Conservation (phyloP, 345 rosid genomes). For the Syzygium oleosum region DNA sequence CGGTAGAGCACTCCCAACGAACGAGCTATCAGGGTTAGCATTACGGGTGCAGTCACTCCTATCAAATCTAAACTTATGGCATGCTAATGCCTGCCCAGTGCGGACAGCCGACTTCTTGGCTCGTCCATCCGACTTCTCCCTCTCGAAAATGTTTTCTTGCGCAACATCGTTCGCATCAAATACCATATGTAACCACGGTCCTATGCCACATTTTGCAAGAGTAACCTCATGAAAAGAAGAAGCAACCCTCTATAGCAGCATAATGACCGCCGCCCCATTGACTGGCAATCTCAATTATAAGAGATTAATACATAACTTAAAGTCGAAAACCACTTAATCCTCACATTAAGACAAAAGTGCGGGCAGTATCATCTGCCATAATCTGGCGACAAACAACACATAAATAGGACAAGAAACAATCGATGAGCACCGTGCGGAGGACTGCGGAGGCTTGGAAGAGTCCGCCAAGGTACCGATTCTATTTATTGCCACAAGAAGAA, state of each 20-base stretch:
- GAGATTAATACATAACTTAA: background rate
- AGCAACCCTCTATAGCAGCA: background rate
- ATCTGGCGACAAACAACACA: background rate
- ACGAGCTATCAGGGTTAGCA: background rate
- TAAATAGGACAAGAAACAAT: background rate
- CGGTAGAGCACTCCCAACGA: background rate
- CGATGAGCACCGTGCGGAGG: background rate
- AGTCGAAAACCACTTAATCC: background rate
- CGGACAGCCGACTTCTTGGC: background rate
- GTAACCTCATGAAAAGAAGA: background rate
- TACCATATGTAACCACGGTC: background rate
- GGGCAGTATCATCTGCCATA: background rate
- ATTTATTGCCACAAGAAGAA: background rate
- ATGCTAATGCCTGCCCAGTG: background rate
- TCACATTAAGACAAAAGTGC: background rate
- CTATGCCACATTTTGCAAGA: too few species aligned
- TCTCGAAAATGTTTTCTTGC: background rate
- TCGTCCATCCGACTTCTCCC: background rate
- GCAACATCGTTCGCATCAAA: background rate
- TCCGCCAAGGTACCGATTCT: background rate
- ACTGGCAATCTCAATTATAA: background rate
- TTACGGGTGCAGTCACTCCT: background rate
- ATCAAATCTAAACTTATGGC: background rate
- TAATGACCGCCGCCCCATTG: background rate
- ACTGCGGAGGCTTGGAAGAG: constrained; percentile 1